Base-by-base conservation (phyloP, 306 rosid genomes). In the Sicyos baderoa region DNA sequence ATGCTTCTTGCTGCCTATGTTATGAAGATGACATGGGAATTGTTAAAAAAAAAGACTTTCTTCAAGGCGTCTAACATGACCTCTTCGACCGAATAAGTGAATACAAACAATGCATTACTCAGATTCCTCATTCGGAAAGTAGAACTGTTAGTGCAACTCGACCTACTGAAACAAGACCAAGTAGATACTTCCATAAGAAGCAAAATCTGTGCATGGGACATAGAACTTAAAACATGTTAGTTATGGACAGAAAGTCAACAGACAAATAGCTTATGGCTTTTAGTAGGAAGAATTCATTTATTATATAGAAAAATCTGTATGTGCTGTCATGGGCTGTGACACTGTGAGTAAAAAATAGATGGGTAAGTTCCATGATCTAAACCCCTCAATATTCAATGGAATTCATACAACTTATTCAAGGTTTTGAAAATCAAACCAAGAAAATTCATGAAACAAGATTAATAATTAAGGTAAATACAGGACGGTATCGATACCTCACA, bases 401-500 rank as follows among this genome's bases (percentile, higher is more conserved):
- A 19, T 54, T 54, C 27, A 54, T 21, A 16, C 60, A 54, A 35
- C 42, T 35, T 5, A 35, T 35, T 57, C 37, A 25, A 54, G 59
- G 12, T 19, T 54, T 54, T 54, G 25, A 57, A 57, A 23, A 57
- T 57, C 17, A 57, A 25, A 25, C 64, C 67, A 60, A 60, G 48
- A 35, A 32, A 60, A 17, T 61, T 61, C 25, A n/a, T 16, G 67
- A 61, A 61, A 61, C 67, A n/a, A 61, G 48, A 61, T 61, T 65
- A 9, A 65, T 52, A 19, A 18, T 63, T 61, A 17, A 61, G 69
- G 16, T 61, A 35, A 4, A 42, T 42, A 17, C 3, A 17, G 66
- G 22, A 57, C 47, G 35, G 35, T 45, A 62, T 62, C 55, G 59
- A 29, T 70, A 92, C 98, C 98, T 93, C 54, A 93, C 89, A 73